These are phyloP conservation scores for Penicillium concentricum DNA, from an alignment of 2,329 filamentous ascomycete genomes.

Conservation along the genomic window DNA sequence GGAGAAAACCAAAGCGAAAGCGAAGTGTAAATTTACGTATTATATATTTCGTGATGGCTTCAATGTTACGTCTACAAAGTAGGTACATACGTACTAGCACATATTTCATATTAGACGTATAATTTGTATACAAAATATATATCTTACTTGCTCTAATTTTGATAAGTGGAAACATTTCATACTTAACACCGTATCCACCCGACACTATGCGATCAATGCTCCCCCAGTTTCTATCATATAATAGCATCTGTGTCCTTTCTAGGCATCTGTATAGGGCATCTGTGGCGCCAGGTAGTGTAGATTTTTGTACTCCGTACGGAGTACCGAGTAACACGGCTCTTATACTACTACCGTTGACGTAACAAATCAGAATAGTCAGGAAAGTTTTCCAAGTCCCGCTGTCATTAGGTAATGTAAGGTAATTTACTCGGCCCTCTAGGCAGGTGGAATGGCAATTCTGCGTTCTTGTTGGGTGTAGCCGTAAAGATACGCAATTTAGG, in stretches of 20 bases:
- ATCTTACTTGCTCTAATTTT: background rate
- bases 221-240: background rate
- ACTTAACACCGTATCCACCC: background rate
- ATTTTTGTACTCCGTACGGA: too few species aligned
- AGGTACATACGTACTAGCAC: too few species aligned
- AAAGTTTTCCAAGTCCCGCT: background rate
- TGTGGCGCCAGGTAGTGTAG: too few species aligned
- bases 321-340: background rate
- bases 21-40: background rate
- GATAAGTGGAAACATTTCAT: background rate
- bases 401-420: background rate
- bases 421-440: background rate
- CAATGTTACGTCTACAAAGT: too few species aligned
- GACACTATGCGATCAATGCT: background rate
- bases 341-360: too few species aligned
- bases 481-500: background rate
- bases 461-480: background rate
- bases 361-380: too few species aligned
- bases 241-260: background rate
- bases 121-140: background rate
- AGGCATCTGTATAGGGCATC: background rate
- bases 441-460: background rate
- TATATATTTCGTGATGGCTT: background rate
- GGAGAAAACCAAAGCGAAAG: slow-evolving; percentile 8
- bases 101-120: too few species aligned